Base-by-base conservation (phyloP, 2,329 filamentous ascomycete genomes). In the Metarhizium brunneum region DNA sequence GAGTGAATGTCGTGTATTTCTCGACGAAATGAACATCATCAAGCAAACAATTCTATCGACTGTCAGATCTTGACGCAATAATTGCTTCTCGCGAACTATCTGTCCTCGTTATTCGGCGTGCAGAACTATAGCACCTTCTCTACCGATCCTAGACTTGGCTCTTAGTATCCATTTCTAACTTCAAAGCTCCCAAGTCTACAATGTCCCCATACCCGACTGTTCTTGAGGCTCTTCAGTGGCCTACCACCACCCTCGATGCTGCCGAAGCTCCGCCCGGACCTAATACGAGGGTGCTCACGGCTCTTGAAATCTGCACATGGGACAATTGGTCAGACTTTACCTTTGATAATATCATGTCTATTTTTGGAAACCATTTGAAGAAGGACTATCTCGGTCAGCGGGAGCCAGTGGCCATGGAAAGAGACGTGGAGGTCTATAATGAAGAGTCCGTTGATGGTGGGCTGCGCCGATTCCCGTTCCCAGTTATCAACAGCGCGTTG, bases 191-290 rank as follows among this genome's bases (percentile, higher is more conserved):
- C 25, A 25, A 25, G 25, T 25, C 25, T 4, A 30, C 20, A 32
- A 48, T 48, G 20, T 11, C 47, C 20, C 3, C 25, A 25, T 4
- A 1, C 25, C 25, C 25, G 25, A 32, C 2, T 30, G 30, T 50
- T 50, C 48, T 50, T 20, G 32, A 50, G 18, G 48, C 48, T 38
- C 48, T 50, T 50, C 32, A 50, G 48, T 50, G 48, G 48, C 32
- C 5, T 50, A 50, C 48, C 32, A n/a, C n/a, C 11, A 16, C 48
- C 30, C 10, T 50, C 8, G 48, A 38, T 38, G 6, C 42, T 45
- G 13, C 42, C 6, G 13, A 7, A 11, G 1, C n/a, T 45, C 42
- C 1, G 6, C 6, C 6, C 11, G 42, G 42, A 16, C 42, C 6
- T 45, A 45, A 45, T 45, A 45, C 42, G 42, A 45, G 2, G 6